These are phyloP conservation scores for Setaria italica DNA, from an alignment of 202 grass and related monocot species.

Conservation along the genomic window DNA sequence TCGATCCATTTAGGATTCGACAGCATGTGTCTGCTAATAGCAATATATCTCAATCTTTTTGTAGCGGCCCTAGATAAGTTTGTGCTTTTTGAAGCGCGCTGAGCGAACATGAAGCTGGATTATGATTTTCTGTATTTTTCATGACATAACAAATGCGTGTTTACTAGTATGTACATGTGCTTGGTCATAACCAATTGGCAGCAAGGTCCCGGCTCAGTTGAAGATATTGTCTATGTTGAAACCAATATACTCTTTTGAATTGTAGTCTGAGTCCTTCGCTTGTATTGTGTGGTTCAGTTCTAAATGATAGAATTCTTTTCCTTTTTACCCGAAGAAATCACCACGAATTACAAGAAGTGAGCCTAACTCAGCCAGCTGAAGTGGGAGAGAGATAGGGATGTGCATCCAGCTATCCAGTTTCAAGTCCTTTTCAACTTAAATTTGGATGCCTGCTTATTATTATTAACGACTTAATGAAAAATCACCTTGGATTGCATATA, in stretches of 20 bases:
- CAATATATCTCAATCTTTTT: not conserved
- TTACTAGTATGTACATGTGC: not conserved
- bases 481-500: not conserved
- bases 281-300: not conserved
- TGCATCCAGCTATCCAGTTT: too few relatives aligned
- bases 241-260: too few relatives aligned
- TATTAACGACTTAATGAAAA: not conserved
- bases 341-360: not conserved
- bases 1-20: constrained; percentile 7
- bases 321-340: not conserved
- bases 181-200: not conserved
- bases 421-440: too few relatives aligned
- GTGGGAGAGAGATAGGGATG: too few relatives aligned
- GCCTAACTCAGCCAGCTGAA: too few relatives aligned
- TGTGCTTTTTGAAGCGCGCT: not conserved
- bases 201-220: not conserved
- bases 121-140: not conserved
- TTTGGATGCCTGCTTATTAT: not conserved
- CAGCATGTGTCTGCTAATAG: too few relatives aligned
- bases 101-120: not conserved
- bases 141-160: not conserved
- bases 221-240: not conserved
- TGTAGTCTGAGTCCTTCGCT: not conserved
- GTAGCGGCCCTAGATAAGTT: not conserved
- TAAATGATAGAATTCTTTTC: not conserved